Evolutionary conservation across 352 stramenopile species (phyloP), one percentile per base, ranked within the genome.

Genomic region (Phytophthora melonis): DNA sequence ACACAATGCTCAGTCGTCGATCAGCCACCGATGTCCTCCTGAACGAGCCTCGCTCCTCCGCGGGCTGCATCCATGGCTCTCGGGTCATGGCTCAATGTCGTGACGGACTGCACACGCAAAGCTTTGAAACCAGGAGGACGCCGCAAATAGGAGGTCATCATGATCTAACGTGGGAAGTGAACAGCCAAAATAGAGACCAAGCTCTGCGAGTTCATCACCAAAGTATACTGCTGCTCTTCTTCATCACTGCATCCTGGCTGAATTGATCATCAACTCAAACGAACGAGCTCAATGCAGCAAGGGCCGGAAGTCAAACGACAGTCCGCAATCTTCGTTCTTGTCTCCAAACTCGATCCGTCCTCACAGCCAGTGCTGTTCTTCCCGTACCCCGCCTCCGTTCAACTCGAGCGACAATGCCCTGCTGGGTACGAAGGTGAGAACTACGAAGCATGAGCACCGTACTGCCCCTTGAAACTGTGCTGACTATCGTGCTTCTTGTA

Each of bases 381-480:
- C 49, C 83, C 85, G 5, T 93, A 92, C 19, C 87, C 87, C 7
- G 8, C 66, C 0, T 80, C 64, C 5, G 39, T 90, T 3, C 70
- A 84, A 41, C 65, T 89, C 2, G 50, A 89, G 18, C 79, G 87
- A 1, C 34, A 41, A 11, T 91, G 82, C 41, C 85, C 85, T 21
- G 54, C 70, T 54, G 86, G 87, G 41, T 94, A 91, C 53, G 81
- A 91, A 90, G 81, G 87, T 85, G 59, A 52, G 43, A 32, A 47
- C 36, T 6, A 36, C 23, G 10, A 9, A 60, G 27, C 27, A 21
- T 41, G 30, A 61, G 10, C 5, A 11, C 23, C 23, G 25, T 8
- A 19, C 1, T 11, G 34, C 16, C 3, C 30, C 8, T 18, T 34
- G 1, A 13, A 13, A 16, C 13, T 18, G 23, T 57, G 25, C 52